Percentiles rank a stretch among this genome's conserved stretches.
Conservation (phyloP, 176 grass and related monocot species). For the Triticum turgidum region DNA sequence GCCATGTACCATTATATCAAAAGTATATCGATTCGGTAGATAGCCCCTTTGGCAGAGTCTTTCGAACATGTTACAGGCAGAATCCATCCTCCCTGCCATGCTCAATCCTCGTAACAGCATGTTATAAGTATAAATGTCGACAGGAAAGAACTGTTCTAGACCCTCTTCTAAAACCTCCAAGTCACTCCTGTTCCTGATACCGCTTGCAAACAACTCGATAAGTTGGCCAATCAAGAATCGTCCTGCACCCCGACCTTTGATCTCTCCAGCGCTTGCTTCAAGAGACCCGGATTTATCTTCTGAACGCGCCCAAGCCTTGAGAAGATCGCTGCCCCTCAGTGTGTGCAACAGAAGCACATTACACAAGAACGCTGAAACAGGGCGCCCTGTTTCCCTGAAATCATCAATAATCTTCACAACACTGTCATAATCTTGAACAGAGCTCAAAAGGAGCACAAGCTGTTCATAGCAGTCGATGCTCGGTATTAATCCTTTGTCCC, state of each 20-base stretch:
- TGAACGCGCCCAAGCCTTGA: conserved; percentile 54
- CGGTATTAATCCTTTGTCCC: conserved; percentile 71
- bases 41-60: conserved; percentile 73
- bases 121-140: conserved; percentile 94
- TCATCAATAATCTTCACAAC: conserved; percentile 74
- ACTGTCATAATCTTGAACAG: conserved; percentile 59
- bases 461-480: conserved; percentile 81
- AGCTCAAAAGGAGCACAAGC: conserved; percentile 70
- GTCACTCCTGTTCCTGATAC: conserved; percentile 57
- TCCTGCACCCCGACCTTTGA: conserved; percentile 44
- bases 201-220: conserved; percentile 64
- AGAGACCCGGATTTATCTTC: conserved; percentile 38
- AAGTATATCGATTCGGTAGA: conserved; percentile 79
- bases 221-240: conserved; percentile 67
- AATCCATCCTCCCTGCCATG: conserved; percentile 79
- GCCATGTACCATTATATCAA: conserved; percentile 84
- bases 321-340: conserved; percentile 53
- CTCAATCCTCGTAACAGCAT: conserved; percentile 74
- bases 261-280: conserved; percentile 30
- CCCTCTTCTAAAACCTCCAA: conserved; percentile 70
- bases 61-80: conserved; percentile 67
- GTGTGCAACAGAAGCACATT: conserved; percentile 90
- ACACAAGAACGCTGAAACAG: conserved; percentile 87
- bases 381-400: conserved; percentile 77
- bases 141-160: conserved; percentile 78